Percentiles rank a stretch among this genome's conserved stretches.
Conservation (phyloP, 2,329 filamentous ascomycete species). For the Nannizzia gypsea region DNA sequence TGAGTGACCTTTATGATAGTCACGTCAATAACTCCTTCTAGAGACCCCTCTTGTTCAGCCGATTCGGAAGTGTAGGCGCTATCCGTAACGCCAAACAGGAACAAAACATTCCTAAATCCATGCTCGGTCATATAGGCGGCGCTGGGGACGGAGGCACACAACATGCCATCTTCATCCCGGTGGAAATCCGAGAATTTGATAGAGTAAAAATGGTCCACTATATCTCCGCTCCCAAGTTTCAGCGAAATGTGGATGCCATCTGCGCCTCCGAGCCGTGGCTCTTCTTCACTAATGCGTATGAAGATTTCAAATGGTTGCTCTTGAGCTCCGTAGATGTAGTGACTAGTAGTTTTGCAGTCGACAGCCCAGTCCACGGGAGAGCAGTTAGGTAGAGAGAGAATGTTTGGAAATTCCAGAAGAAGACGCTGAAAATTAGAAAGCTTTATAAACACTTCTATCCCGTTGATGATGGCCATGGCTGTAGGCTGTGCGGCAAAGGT, state of each 20-base stretch:
- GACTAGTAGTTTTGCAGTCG: not conserved
- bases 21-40: not conserved
- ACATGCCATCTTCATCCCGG: not conserved
- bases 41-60: not conserved
- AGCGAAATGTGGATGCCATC: slow-evolving; percentile 9
- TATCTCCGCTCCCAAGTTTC: slow-evolving; percentile 5
- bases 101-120: not conserved
- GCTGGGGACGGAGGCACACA: not conserved
- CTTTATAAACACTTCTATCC: slow-evolving; percentile 6
- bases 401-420: not conserved
- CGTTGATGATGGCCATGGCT: slow-evolving; percentile 7
- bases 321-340: not conserved
- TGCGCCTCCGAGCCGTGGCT: not conserved
- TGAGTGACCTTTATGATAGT: slow-evolving; percentile 8
- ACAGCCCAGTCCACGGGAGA: slow-evolving; percentile 5
- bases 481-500: not conserved
- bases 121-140: not conserved
- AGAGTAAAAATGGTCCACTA: slow-evolving; percentile 9
- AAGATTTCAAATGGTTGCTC: not conserved
- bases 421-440: not conserved
- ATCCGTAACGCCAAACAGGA: slow-evolving; percentile 2
- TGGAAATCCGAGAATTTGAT: slow-evolving; percentile 7
- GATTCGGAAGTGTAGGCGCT: not conserved
- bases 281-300: slow-evolving; percentile 1
- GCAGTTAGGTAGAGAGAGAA: not conserved